A percentile compares a stretch with the other conserved stretches of the same genome.
phyloP scores from a whole-genome alignment of 768 basidiomycete genomes.

The Tulasnella sp. region DNA sequence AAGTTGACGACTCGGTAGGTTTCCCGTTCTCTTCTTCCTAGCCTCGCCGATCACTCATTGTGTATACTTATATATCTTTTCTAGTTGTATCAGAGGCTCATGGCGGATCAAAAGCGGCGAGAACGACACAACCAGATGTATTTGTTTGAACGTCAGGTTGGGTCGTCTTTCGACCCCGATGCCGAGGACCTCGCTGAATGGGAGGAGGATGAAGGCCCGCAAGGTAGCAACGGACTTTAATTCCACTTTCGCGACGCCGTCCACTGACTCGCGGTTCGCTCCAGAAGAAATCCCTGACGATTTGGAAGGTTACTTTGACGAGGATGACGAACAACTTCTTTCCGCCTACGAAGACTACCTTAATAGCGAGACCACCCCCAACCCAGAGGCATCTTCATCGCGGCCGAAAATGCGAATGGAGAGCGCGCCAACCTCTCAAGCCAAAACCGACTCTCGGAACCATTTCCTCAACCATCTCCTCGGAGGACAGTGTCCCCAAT shows the following conservation, averaged over 20 bases:
- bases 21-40: neutral
- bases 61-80: neutral
- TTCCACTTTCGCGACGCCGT: neutral
- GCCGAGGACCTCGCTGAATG: constrained; percentile 27
- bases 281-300: neutral
- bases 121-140: constrained; percentile 15
- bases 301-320: constrained; percentile 17
- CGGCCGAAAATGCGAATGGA: neutral
- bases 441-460: neutral
- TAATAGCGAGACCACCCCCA: neutral
- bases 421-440: neutral
- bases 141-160: constrained; percentile 24
- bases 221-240: neutral
- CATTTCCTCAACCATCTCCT: constrained; percentile 25
- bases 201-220: neutral
- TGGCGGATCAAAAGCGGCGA: constrained; percentile 21
- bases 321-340: constrained; percentile 20
- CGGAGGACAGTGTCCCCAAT: constrained; percentile 8
- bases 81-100: constrained; percentile 21
- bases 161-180: constrained; percentile 30
- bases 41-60: neutral
- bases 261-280: neutral
- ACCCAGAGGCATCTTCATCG: neutral
- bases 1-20: constrained; percentile 24
- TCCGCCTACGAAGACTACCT: constrained; percentile 22